Evolutionary conservation across 345 rosid genomes (phyloP).

Genomic region (Eucalyptus lansdowneana): DNA sequence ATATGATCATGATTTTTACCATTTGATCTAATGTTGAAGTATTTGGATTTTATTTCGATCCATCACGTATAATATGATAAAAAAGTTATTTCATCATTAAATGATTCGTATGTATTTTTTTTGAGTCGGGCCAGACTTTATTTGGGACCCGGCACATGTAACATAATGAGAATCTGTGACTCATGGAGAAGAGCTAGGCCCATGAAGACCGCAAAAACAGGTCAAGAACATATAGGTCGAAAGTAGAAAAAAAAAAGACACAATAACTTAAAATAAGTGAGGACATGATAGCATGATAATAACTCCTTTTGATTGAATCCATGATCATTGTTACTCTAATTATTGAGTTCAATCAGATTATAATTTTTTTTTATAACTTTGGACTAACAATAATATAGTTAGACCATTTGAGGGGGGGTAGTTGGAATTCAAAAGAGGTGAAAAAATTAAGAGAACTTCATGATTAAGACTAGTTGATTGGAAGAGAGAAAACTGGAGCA

Average conservation of each 20-base stretch:
- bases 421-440: not conserved
- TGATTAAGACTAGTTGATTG: not conserved
- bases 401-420: no score
- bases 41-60: no score
- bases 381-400: no score
- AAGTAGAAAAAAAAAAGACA: not conserved
- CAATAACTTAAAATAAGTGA: not conserved
- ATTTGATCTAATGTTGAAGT: no score
- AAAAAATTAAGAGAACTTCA: not conserved
- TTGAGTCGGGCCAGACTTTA: no score
- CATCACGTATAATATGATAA: no score
- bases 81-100: no score
- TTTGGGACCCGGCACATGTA: not conserved
- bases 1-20: no score
- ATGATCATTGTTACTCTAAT: not conserved
- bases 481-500: no score
- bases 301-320: not conserved
- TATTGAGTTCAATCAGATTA: no score
- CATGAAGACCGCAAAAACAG: not conserved
- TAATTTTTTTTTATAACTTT: no score
- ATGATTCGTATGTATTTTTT: no score
- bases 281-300: not conserved
- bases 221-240: not conserved
- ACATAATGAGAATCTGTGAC: not conserved
- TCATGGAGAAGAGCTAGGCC: not conserved